These are phyloP conservation scores for Globisporangium middletonii DNA, from an alignment of 352 stramenopile species.

Conservation along the genomic window DNA sequence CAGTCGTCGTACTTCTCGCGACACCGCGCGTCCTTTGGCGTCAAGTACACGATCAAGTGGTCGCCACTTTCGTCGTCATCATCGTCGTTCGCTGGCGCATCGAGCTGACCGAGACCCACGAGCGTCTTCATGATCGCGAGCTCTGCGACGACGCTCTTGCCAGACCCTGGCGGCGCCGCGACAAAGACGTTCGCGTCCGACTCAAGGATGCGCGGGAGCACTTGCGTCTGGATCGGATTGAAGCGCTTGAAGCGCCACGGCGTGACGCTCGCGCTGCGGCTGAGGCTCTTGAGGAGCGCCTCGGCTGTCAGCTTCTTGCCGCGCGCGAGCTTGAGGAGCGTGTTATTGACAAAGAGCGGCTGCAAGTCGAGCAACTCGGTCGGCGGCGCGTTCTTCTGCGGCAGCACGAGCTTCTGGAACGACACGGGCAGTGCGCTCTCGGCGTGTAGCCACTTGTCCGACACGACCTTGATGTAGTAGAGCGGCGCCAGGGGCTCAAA, in stretches of 20 bases:
- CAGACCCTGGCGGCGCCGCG: constrained; percentile 92
- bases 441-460: constrained; percentile 98
- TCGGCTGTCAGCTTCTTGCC: constrained; percentile 62
- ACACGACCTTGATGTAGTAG: constrained; percentile 98
- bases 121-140: constrained; percentile 95
- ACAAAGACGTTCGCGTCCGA: constrained; percentile 94
- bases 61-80: constrained; percentile 59
- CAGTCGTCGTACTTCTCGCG: constrained; percentile 77
- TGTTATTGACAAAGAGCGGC: constrained; percentile 90
- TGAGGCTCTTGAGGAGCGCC: constrained; percentile 40
- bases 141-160: constrained; percentile 93
- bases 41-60: constrained; percentile 92
- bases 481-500: constrained; percentile 96
- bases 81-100: constrained; percentile 11
- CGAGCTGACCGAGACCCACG: constrained; percentile 37
- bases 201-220: constrained; percentile 94
- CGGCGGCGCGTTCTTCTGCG: constrained; percentile 96
- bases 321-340: constrained; percentile 59
- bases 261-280: constrained; percentile 20
- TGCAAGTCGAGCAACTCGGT: constrained; percentile 98
- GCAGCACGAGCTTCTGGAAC: constrained; percentile 98
- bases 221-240: constrained; percentile 99
- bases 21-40: constrained; percentile 80
- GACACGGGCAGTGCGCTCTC: constrained; percentile 95
- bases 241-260: constrained; percentile 89